A percentile compares a stretch with the other conserved stretches of the same genome.
Conservation (phyloP, 768 basidiomycete genomes). For the Podaxis carcinomalis region DNA sequence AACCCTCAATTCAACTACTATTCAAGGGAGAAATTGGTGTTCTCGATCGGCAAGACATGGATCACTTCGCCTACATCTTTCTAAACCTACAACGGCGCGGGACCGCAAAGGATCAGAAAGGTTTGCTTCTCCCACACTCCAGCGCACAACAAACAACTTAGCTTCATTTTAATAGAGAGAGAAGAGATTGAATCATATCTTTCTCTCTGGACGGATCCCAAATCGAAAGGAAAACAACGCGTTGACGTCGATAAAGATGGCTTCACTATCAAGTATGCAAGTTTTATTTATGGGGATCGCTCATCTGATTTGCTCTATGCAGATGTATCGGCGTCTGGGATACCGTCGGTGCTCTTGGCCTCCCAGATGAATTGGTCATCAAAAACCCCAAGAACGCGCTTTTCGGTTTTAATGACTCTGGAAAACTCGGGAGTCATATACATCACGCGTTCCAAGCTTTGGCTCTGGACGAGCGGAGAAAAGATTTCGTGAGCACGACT, state of each 20-base stretch:
- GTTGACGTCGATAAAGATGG: constrained; percentile 38
- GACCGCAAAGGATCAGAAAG: constrained; percentile 41
- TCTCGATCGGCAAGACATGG: constrained; percentile 70
- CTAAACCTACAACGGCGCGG: constrained; percentile 58
- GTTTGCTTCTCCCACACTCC: constrained; percentile 25
- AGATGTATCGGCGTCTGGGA: constrained; percentile 75
- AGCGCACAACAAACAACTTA: too few species aligned
- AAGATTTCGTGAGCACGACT: constrained; percentile 54
- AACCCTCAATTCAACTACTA: not conserved
- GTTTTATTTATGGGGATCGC: not conserved
- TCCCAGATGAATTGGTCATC: constrained; percentile 60
- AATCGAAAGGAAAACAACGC: constrained; percentile 50
- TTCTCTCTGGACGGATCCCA: constrained; percentile 47
- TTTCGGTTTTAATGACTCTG: constrained; percentile 61
- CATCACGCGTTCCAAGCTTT: constrained; percentile 66
- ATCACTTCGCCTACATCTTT: constrained; percentile 64
- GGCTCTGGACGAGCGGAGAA: constrained; percentile 62
- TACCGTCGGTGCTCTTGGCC: constrained; percentile 69
- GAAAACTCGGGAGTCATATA: constrained; percentile 55
- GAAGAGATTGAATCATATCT: constrained; percentile 45
- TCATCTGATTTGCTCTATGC: constrained; percentile 2
- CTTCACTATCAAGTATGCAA: constrained; percentile 60
- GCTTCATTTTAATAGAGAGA: constrained; percentile 19
- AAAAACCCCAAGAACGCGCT: constrained; percentile 40
- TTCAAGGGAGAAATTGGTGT: constrained; percentile 64